These are phyloP conservation scores for Xylaria sp. DNA, from an alignment of 2,329 filamentous ascomycete genomes.

Conservation along the genomic window DNA sequence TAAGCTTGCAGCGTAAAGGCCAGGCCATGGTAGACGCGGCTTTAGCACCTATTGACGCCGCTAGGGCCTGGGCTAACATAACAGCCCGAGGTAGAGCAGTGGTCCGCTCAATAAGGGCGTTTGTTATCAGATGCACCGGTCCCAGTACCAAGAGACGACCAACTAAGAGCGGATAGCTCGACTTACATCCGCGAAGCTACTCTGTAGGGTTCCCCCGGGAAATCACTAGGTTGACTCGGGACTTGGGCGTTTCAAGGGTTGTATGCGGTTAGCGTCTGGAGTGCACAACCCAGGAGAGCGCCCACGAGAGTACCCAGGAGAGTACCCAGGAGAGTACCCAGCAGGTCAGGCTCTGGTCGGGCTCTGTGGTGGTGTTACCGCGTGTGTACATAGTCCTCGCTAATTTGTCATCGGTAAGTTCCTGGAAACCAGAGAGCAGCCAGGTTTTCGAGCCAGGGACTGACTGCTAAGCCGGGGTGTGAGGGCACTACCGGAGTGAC, in stretches of 20 bases:
- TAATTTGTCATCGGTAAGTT: slow-evolving; percentile 26
- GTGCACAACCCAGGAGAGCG: not conserved
- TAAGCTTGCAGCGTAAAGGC: too few species aligned
- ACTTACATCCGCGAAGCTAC: not conserved
- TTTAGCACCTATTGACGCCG: too few species aligned
- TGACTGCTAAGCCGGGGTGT: slow-evolving; percentile 15
- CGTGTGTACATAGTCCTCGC: too few species aligned
- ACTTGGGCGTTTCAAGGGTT: slow-evolving; percentile 16
- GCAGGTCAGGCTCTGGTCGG: not conserved
- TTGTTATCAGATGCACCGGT: too few species aligned
- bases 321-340: not conserved
- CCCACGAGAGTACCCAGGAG: not conserved
- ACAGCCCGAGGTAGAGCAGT: too few species aligned
- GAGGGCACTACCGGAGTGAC: slow-evolving; percentile 13
- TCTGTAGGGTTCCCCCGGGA: slow-evolving; percentile 1
- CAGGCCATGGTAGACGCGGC: too few species aligned
- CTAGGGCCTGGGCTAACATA: too few species aligned
- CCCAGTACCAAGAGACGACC: not conserved
- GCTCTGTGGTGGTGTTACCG: not conserved
- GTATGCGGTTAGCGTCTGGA: slow-evolving; percentile 13
- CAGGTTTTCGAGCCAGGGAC: not conserved
- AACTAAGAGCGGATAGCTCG: not conserved
- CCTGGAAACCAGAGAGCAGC: not conserved
- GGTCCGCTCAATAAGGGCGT: too few species aligned
- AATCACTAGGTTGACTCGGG: slow-evolving; percentile 7